phyloP scores from a whole-genome alignment of 2,329 filamentous ascomycete genomes.

The Blumeriella jaapii region DNA sequence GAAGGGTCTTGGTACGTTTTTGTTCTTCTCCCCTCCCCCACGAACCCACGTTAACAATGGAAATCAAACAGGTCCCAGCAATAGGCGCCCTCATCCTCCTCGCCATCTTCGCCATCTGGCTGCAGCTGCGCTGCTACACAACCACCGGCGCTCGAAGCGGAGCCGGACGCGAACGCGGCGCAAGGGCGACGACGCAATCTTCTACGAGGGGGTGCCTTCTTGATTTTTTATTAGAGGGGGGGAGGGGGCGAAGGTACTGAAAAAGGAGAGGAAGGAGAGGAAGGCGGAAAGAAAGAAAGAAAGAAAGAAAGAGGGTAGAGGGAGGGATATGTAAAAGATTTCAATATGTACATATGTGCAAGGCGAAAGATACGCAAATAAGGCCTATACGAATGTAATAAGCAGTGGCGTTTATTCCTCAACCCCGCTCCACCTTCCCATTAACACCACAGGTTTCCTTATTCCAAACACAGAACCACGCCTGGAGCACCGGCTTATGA shows the following conservation, averaged over 20 bases:
- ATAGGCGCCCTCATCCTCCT: constrained; percentile 52
- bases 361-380: too few species aligned
- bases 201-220: constrained; percentile 55
- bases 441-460: too few species aligned
- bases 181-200: constrained; percentile 40
- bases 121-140: too few species aligned
- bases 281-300: too few species aligned
- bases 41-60: background rate
- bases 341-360: too few species aligned
- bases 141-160: constrained; percentile 53
- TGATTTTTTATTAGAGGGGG: constrained; percentile 4
- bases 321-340: too few species aligned
- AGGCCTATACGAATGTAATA: too few species aligned
- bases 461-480: background rate
- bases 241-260: background rate
- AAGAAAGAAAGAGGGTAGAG: background rate
- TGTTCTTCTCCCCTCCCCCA: background rate
- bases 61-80: constrained; percentile 38
- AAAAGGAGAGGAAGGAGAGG: too few species aligned
- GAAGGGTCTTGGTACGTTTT: too few species aligned
- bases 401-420: too few species aligned
- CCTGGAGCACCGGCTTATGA: background rate
- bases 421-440: too few species aligned
- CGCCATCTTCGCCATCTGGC: constrained; percentile 46
- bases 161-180: constrained; percentile 40